A percentile compares a stretch with the other conserved stretches of the same genome.
Conservation (phyloP, 805 yeast species). For the Kuraishia hungarica region DNA sequence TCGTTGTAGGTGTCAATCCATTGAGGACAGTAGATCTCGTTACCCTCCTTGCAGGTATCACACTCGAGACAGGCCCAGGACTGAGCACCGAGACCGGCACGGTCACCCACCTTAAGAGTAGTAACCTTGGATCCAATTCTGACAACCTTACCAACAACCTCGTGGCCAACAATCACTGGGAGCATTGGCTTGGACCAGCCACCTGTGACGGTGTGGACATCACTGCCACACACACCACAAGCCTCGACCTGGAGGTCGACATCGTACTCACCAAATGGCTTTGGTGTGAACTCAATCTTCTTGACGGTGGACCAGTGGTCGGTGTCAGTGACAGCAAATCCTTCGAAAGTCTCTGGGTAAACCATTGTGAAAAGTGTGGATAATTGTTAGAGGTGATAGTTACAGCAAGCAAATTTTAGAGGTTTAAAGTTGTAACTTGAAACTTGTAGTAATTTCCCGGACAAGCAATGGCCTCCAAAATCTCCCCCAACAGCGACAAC, state of each 20-base stretch:
- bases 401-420: too few relatives aligned
- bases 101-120: constrained; percentile 52
- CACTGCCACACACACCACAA: constrained; percentile 56
- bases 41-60: constrained; percentile 42
- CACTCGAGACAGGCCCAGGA: constrained; percentile 54
- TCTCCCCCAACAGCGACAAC: constrained; percentile 5
- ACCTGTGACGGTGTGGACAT: constrained; percentile 41
- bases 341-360: constrained; percentile 28
- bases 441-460: neutral
- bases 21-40: constrained; percentile 35
- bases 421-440: too few relatives aligned
- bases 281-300: constrained; percentile 22
- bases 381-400: neutral
- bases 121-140: constrained; percentile 51
- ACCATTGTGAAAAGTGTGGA: constrained; percentile 10
- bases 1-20: constrained; percentile 27
- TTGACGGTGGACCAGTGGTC: constrained; percentile 24
- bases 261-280: constrained; percentile 26
- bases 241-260: constrained; percentile 25
- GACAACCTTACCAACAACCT: constrained; percentile 51
- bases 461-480: too few relatives aligned
- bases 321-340: constrained; percentile 28
- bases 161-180: constrained; percentile 49
- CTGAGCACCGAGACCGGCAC: constrained; percentile 79
- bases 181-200: constrained; percentile 33